phyloP scores from a whole-genome alignment of 192 early-diverging fungal genomes.

The Diversispora epigaea region DNA sequence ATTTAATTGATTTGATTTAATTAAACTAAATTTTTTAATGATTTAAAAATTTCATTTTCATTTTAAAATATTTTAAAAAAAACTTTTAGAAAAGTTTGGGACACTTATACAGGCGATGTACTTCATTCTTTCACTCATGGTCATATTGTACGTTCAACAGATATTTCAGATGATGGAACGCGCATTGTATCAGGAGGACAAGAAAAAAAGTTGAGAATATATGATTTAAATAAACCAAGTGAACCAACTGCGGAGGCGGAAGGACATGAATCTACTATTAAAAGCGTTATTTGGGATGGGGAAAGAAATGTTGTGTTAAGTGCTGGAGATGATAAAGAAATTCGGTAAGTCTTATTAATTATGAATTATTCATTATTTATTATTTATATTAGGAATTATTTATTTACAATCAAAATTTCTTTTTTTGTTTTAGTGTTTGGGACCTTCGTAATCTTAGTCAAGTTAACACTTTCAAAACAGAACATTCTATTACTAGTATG shows the following conservation, averaged over 20 bases:
- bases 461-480: constrained; percentile 62
- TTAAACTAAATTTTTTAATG: constrained; percentile 14
- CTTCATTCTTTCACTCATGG: constrained; percentile 69
- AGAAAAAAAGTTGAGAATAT: constrained; percentile 81
- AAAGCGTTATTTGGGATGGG: constrained; percentile 64
- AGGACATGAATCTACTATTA: constrained; percentile 59
- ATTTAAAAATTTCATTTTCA: too few relatives aligned
- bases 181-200: constrained; percentile 79
- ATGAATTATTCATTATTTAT: too few relatives aligned
- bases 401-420: background rate
- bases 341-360: constrained; percentile 37
- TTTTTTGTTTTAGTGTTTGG: constrained; percentile 50
- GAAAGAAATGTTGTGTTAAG: constrained; percentile 55
- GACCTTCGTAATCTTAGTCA: constrained; percentile 69
- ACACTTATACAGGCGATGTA: constrained; percentile 75
- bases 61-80: too few relatives aligned
- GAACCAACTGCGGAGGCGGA: constrained; percentile 47
- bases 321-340: constrained; percentile 60
- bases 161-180: constrained; percentile 70
- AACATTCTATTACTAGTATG: constrained; percentile 68
- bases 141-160: constrained; percentile 83
- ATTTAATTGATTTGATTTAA: background rate
- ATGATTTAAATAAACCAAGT: constrained; percentile 65
- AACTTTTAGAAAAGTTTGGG: constrained; percentile 72
- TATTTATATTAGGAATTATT: background rate